Percentiles rank a stretch among this genome's conserved stretches.
phyloP scores from a whole-genome alignment of 2,329 filamentous ascomycete species.

The Claviceps spartinae region DNA sequence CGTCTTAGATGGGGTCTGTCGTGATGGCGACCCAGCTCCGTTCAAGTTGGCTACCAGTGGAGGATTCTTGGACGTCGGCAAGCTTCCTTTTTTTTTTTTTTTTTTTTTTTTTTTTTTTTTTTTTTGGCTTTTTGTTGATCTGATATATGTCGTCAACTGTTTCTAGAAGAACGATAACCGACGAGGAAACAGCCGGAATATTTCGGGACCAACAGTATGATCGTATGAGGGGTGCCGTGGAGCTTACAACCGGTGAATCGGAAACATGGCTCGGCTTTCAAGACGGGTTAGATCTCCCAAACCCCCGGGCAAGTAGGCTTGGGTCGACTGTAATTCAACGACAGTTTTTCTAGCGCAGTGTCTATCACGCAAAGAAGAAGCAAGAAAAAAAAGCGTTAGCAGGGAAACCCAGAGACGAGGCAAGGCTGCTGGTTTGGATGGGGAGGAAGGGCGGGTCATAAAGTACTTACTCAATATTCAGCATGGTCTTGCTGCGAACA shows the following conservation, averaged over 20 bases:
- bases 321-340: not conserved
- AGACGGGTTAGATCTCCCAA: not conserved
- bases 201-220: not conserved
- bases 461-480: constrained; percentile 11
- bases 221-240: not conserved
- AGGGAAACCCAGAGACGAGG: not conserved
- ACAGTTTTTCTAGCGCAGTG: not conserved
- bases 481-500: not conserved
- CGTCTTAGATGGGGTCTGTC: not conserved
- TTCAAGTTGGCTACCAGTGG: not conserved
- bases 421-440: constrained; percentile 3
- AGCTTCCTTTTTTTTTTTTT: not conserved
- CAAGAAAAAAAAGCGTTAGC: not conserved
- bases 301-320: not conserved
- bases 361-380: not conserved
- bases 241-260: constrained; percentile 1
- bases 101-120: not conserved
- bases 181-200: not conserved
- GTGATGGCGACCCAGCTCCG: not conserved
- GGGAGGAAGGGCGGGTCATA: constrained; percentile 15
- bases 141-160: not conserved
- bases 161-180: not conserved
- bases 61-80: not conserved
- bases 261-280: constrained; percentile 1
- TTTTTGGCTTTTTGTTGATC: not conserved